phyloP scores from a whole-genome alignment of 1,284 basidiomycete species.

The Chalciporus sp. region DNA sequence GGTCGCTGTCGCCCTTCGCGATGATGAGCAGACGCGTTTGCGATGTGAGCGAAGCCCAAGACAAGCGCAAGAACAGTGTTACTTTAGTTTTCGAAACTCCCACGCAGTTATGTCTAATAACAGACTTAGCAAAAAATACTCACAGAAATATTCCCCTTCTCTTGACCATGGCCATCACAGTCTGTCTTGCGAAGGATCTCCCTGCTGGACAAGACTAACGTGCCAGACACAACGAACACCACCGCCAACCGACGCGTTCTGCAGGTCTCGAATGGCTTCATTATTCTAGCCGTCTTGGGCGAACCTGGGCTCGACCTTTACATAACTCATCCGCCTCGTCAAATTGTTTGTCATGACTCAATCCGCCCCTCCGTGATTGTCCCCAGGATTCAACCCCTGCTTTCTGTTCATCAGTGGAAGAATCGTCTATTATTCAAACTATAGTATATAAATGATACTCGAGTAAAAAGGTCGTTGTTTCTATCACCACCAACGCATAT shows the following conservation, averaged over 20 bases:
- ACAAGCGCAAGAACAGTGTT: background rate
- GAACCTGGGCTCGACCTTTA: no score
- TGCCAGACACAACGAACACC: background rate
- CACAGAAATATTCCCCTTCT: background rate
- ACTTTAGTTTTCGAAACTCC: conserved; percentile 18
- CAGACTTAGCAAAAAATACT: conserved; percentile 7
- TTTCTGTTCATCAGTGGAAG: no score
- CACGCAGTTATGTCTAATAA: conserved; percentile 19
- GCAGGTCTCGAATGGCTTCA: background rate
- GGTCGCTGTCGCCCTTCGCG: conserved; percentile 23
- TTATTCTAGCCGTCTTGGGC: background rate
- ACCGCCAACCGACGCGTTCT: background rate
- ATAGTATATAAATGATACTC: no score
- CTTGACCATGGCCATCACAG: no score
- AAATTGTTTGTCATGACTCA: no score
- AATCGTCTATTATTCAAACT: no score
- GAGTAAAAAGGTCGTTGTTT: no score
- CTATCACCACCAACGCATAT: no score
- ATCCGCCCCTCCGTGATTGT: no score
- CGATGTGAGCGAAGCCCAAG: background rate
- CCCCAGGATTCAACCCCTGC: no score
- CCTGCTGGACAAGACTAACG: background rate
- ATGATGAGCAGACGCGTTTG: conserved; percentile 31
- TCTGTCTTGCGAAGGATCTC: background rate
- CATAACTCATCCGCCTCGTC: background rate